Conservation (phyloP, 2,329 filamentous ascomycete genomes). For the Aureobasidium mangrovei region DNA sequence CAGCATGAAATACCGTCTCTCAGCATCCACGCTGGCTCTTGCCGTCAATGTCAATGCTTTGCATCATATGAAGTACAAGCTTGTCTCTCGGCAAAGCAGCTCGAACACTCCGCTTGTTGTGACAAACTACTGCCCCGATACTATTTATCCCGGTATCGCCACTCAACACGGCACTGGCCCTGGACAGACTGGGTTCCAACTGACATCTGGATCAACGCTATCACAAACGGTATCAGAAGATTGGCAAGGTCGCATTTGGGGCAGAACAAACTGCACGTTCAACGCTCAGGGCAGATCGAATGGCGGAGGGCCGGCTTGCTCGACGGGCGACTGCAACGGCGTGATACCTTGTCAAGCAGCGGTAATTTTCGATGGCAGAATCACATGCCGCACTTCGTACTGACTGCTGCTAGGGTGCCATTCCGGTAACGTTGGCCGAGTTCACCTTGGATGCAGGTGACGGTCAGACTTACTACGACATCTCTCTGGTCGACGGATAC, state of each 20-base stretch:
- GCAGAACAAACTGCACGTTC: slow-evolving; percentile 74
- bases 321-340: slow-evolving; percentile 68
- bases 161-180: slow-evolving; percentile 65
- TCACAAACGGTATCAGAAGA: slow-evolving; percentile 59
- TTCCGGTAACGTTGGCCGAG: slow-evolving; percentile 69
- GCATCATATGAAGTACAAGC: slow-evolving; percentile 25
- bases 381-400: background rate
- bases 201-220: slow-evolving; percentile 49
- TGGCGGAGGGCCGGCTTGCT: slow-evolving; percentile 49
- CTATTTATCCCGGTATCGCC: slow-evolving; percentile 66
- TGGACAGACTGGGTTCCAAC: slow-evolving; percentile 57
- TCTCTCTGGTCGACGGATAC: slow-evolving; percentile 78
- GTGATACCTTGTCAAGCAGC: slow-evolving; percentile 59
- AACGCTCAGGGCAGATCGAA: slow-evolving; percentile 50
- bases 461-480: slow-evolving; percentile 71
- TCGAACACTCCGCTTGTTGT: slow-evolving; percentile 49
- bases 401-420: slow-evolving; percentile 47
- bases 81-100: slow-evolving; percentile 21
- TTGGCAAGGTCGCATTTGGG: slow-evolving; percentile 79
- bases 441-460: slow-evolving; percentile 65
- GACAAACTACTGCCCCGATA: slow-evolving; percentile 62
- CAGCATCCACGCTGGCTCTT: background rate
- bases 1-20: slow-evolving; percentile 1
- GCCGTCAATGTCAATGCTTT: slow-evolving; percentile 11
- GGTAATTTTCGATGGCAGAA: slow-evolving; percentile 41